Conservation (phyloP, 2,329 filamentous ascomycete species). For the Calonectria crousiana region DNA sequence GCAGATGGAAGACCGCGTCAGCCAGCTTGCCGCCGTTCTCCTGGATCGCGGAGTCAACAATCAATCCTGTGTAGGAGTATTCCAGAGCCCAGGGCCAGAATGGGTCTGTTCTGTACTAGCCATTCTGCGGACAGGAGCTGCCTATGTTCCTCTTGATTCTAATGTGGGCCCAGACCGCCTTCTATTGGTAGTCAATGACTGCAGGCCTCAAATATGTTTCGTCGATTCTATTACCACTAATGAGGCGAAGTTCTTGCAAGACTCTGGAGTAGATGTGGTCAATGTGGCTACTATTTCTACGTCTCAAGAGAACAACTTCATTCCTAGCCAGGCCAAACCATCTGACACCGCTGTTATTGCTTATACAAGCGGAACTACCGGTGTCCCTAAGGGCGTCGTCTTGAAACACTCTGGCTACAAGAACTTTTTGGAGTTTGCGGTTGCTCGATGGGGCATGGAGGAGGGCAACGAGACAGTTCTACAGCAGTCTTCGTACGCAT, state of each 20-base stretch:
- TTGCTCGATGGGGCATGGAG: conserved; percentile 29
- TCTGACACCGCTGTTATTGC: conserved; percentile 31
- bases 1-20: background rate
- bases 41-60: background rate
- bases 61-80: background rate
- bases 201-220: background rate
- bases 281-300: background rate
- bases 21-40: background rate
- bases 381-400: conserved; percentile 56
- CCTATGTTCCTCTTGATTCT: background rate
- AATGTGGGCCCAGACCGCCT: background rate
- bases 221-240: background rate
- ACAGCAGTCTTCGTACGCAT: conserved; percentile 29
- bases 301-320: background rate
- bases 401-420: conserved; percentile 45
- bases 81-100: background rate
- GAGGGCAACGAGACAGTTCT: conserved; percentile 44
- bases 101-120: background rate
- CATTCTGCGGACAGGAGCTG: background rate
- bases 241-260: background rate
- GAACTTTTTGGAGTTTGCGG: conserved; percentile 44
- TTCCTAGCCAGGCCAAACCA: background rate
- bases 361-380: conserved; percentile 49
- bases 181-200: background rate
- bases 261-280: background rate